A percentile compares a stretch with the other conserved stretches of the same genome.
phyloP scores from a whole-genome alignment of 139 green algal species.

The Picochlorum sp. region DNA sequence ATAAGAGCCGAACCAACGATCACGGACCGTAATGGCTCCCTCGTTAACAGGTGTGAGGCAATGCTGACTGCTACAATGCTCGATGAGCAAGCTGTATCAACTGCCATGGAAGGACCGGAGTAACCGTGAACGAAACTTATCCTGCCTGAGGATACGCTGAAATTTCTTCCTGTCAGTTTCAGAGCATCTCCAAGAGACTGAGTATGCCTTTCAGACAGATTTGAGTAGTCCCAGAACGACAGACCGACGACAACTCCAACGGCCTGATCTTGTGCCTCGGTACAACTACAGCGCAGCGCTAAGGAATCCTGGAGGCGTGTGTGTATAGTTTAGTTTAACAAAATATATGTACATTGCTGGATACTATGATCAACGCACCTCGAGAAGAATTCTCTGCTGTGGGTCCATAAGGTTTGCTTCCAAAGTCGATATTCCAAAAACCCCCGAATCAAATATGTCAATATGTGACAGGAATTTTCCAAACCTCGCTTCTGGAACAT shows the following conservation, averaged over 20 bases:
- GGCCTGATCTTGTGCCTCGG: neutral
- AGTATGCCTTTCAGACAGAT: constrained; percentile 9
- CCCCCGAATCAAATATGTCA: constrained; percentile 59
- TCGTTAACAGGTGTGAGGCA: constrained; percentile 16
- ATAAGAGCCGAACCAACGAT: constrained; percentile 40
- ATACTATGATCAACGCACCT: constrained; percentile 11
- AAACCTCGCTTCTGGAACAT: constrained; percentile 21
- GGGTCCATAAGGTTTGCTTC: constrained; percentile 69
- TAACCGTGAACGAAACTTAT: constrained; percentile 70
- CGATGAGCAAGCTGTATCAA: constrained; percentile 61
- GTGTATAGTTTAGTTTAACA: too few species aligned
- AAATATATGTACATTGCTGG: too few species aligned
- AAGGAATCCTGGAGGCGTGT: neutral
- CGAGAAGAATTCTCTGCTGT: constrained; percentile 68
- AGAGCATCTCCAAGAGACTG: constrained; percentile 19
- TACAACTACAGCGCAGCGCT: neutral
- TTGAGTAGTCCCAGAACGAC: constrained; percentile 37
- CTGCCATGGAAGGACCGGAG: constrained; percentile 38
- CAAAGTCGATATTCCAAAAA: constrained; percentile 43
- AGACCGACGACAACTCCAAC: constrained; percentile 9
- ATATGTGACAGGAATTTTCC: constrained; percentile 40
- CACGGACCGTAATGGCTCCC: constrained; percentile 4
- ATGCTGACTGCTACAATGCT: constrained; percentile 50
- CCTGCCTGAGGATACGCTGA: constrained; percentile 68
- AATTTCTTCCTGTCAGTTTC: constrained; percentile 34